Evolutionary conservation across 441 rosid genomes (phyloP).

Genomic region (Populus hybrid): DNA sequence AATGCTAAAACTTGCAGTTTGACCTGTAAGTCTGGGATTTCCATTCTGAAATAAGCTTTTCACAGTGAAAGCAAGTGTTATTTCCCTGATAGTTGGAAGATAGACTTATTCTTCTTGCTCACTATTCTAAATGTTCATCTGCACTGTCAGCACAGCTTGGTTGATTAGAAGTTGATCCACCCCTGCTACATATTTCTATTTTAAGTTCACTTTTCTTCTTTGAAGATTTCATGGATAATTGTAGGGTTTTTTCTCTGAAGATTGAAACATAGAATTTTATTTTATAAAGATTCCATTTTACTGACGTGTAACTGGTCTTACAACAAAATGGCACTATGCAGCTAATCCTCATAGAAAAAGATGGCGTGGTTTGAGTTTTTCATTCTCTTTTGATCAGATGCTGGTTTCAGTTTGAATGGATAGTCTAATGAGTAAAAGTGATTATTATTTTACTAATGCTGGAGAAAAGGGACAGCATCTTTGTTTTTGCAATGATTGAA

Average conservation of each 20-base stretch:
- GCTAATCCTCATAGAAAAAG: background rate
- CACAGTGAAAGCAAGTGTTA: background rate
- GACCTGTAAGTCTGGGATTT: background rate
- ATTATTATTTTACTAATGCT: background rate
- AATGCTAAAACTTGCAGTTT: background rate
- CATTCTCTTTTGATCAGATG: background rate
- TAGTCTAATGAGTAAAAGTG: background rate
- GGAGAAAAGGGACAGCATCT: background rate
- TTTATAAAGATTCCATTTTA: background rate
- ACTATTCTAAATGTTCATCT: too few species aligned
- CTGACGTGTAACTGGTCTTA: background rate
- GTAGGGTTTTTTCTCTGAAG: background rate
- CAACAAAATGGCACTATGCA: too few species aligned
- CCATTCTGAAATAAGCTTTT: background rate
- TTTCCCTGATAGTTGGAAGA: background rate
- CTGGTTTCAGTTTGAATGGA: background rate
- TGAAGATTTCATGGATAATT: background rate
- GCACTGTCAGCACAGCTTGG: background rate
- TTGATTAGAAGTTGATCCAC: background rate
- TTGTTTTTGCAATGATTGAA: background rate
- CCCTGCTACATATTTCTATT: too few species aligned
- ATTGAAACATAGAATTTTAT: background rate
- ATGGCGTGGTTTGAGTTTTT: background rate
- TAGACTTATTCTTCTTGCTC: too few species aligned
- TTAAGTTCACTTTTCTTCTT: background rate